Percentiles rank a stretch among this genome's conserved stretches.
phyloP scores from a whole-genome alignment of 75 land plant species.

The Cupressus sempervirens region DNA sequence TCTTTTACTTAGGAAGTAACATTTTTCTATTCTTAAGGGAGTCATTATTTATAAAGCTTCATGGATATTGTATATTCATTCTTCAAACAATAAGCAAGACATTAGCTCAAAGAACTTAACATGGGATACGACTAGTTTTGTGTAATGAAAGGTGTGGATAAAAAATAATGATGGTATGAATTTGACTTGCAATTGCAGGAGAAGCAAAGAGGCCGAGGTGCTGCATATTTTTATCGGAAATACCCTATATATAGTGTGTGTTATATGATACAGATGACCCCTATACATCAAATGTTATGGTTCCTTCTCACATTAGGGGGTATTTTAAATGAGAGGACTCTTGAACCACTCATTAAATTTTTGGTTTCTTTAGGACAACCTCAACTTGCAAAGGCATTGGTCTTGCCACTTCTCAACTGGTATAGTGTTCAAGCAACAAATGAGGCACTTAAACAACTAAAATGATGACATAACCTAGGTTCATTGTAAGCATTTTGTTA shows the following conservation, averaged over 20 bases:
- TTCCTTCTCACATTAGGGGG: conserved; percentile 28
- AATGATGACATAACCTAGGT: neutral
- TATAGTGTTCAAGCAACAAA: conserved; percentile 26
- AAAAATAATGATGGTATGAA: neutral
- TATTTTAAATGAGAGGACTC: conserved; percentile 16
- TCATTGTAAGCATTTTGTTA: neutral
- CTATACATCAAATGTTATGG: conserved; percentile 25
- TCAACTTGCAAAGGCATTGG: conserved; percentile 23
- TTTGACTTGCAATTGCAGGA: conserved; percentile 19
- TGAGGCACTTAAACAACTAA: conserved; percentile 17
- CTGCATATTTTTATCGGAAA: conserved; percentile 21
- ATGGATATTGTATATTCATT: neutral
- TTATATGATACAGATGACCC: conserved; percentile 30
- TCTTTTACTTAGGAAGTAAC: neutral
- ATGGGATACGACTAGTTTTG: neutral
- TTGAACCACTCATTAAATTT: conserved; percentile 13
- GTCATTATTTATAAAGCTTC: neutral
- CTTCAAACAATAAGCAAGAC: neutral
- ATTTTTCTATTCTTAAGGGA: neutral
- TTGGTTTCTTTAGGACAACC: conserved; percentile 18
- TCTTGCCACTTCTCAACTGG: conserved; percentile 29
- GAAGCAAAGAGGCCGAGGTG: conserved; percentile 34
- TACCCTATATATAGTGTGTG: conserved; percentile 27
- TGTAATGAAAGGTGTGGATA: neutral
- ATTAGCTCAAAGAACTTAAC: too few species aligned